Conservation (phyloP, 2,329 filamentous ascomycete species). For the Pseudocercospora ulei region DNA sequence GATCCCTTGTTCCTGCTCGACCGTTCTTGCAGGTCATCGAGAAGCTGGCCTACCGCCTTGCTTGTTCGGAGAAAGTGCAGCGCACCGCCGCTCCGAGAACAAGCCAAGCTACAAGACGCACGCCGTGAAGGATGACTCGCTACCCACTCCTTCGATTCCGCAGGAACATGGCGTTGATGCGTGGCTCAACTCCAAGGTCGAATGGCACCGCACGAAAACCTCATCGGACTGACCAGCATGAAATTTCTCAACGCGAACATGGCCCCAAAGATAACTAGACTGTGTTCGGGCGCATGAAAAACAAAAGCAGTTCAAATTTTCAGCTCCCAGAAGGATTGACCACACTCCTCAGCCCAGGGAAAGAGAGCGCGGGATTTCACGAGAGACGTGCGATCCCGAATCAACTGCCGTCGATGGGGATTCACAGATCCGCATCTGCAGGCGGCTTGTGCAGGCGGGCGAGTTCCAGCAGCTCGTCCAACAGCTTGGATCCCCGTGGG, state of each 20-base stretch:
- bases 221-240: neutral
- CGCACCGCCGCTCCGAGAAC: constrained; percentile 18
- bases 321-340: constrained; percentile 22
- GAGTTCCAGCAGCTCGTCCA: constrained; percentile 11
- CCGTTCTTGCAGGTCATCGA: too few relatives aligned
- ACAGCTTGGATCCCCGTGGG: constrained; percentile 15
- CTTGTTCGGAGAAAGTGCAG: too few relatives aligned
- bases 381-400: constrained; percentile 12
- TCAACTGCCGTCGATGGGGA: constrained; percentile 18
- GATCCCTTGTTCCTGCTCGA: too few relatives aligned
- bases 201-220: neutral
- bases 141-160: constrained; percentile 17
- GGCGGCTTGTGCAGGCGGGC: constrained; percentile 19
- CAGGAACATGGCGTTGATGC: constrained; percentile 20
- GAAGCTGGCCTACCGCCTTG: too few relatives aligned
- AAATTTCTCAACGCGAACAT: constrained; percentile 23
- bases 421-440: constrained; percentile 21
- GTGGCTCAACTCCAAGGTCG: constrained; percentile 12
- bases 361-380: constrained; percentile 9
- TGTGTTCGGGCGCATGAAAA: constrained; percentile 23
- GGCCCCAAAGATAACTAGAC: constrained; percentile 25
- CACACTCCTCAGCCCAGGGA: constrained; percentile 17
- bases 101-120: constrained; percentile 19
- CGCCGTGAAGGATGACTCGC: constrained; percentile 20
- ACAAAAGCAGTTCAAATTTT: constrained; percentile 19